A percentile compares a stretch with the other conserved stretches of the same genome.
Conservation (phyloP, 2,329 filamentous ascomycete genomes). For the Ascochyta clinopodiicola region DNA sequence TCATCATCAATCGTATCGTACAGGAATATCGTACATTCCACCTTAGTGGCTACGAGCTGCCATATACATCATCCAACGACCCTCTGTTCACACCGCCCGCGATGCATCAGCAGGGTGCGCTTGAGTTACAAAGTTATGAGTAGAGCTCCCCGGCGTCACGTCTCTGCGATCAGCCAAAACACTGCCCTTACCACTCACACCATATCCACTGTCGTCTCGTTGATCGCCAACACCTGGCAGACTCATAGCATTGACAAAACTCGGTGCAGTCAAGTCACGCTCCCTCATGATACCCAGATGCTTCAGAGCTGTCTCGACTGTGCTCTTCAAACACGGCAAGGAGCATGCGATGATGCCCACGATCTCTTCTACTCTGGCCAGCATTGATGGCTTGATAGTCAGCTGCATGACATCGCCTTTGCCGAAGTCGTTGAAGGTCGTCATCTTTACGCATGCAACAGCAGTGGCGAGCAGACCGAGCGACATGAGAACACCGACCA, state of each 20-base stretch:
- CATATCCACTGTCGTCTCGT: constrained; percentile 16
- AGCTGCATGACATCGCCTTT: constrained; percentile 36
- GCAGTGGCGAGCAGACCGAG: constrained; percentile 34
- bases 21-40: not conserved
- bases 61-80: too few species aligned
- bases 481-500: constrained; percentile 33
- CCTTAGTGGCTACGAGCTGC: too few species aligned
- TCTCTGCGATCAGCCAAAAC: constrained; percentile 12
- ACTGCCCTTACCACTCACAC: constrained; percentile 12
- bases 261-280: constrained; percentile 25
- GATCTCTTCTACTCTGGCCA: constrained; percentile 36
- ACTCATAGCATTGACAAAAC: constrained; percentile 25
- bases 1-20: constrained; percentile 1
- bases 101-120: not conserved
- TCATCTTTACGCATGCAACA: constrained; percentile 33
- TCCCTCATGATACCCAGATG: constrained; percentile 28
- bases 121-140: not conserved
- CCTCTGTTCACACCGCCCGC: not conserved
- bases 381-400: constrained; percentile 32
- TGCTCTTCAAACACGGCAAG: constrained; percentile 32
- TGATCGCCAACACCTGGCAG: constrained; percentile 10
- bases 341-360: constrained; percentile 39
- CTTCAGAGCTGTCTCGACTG: constrained; percentile 27
- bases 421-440: constrained; percentile 29
- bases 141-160: not conserved